phyloP scores from a whole-genome alignment of 169 alveolate genomes.

The Cryptosporidium parvum region DNA sequence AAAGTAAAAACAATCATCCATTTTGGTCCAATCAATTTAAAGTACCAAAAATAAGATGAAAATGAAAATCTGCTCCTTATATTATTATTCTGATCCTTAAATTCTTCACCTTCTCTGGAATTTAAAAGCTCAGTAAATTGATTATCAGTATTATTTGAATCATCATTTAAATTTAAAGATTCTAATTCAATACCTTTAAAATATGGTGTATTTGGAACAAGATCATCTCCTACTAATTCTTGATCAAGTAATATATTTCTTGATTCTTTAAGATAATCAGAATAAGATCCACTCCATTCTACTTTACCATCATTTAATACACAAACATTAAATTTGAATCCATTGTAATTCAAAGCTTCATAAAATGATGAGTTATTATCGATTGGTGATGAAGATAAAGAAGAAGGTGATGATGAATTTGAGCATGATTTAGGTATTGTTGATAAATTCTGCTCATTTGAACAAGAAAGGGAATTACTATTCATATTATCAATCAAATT shows the following conservation, averaged over 20 bases:
- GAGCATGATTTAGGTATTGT: neutral
- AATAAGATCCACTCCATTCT: constrained; percentile 58
- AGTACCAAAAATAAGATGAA: constrained; percentile 67
- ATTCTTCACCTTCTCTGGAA: neutral
- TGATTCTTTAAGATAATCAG: constrained; percentile 37
- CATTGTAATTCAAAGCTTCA: neutral
- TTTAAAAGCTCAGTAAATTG: constrained; percentile 29
- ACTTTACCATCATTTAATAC: constrained; percentile 47
- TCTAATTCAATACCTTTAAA: neutral
- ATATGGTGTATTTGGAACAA: neutral
- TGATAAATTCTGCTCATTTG: neutral
- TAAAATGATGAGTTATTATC: neutral
- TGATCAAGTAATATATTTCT: neutral
- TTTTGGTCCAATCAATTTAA: constrained; percentile 23
- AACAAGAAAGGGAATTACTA: neutral
- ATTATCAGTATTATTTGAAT: constrained; percentile 38
- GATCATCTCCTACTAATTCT: neutral
- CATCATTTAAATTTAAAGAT: constrained; percentile 31
- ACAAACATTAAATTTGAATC: constrained; percentile 37
- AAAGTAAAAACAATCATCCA: constrained; percentile 42
- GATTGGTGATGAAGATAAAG: neutral
- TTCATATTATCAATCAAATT: neutral
- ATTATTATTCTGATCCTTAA: neutral
- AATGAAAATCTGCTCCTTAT: neutral
- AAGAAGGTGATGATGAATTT: neutral